Evolutionary conservation across 2,329 filamentous ascomycete genomes (phyloP).

Genomic region (Simplicillium sp.): DNA sequence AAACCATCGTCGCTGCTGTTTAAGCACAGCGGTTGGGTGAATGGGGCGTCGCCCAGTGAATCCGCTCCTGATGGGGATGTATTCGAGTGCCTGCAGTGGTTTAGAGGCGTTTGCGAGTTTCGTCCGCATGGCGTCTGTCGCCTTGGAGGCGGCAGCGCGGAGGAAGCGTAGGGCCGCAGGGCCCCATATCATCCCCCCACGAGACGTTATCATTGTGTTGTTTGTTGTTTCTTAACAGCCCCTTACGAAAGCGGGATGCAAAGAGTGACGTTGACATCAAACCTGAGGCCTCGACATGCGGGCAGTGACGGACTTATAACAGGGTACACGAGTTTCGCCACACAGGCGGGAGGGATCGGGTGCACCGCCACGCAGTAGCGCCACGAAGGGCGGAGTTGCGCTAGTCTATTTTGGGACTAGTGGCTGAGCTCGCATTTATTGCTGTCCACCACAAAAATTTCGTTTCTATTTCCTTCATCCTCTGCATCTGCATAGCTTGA

Average conservation of each 20-base stretch:
- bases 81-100: constrained; percentile 36
- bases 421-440: constrained; percentile 2
- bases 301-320: constrained; percentile 8
- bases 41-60: constrained; percentile 37
- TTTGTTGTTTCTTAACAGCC: constrained; percentile 13
- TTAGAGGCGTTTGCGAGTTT: constrained; percentile 36
- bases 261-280: constrained; percentile 8
- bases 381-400: constrained; percentile 11
- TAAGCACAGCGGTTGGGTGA: constrained; percentile 42
- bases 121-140: constrained; percentile 39
- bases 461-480: constrained; percentile 7
- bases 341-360: constrained; percentile 14
- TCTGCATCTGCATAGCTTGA: constrained; percentile 8
- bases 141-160: constrained; percentile 40
- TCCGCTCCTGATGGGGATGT: constrained; percentile 31
- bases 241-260: constrained; percentile 9
- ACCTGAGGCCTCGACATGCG: constrained; percentile 5
- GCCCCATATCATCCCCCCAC: constrained; percentile 45
- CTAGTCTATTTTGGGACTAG: constrained; percentile 15
- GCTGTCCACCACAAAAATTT: constrained; percentile 2
- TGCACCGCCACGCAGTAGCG: constrained; percentile 25
- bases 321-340: constrained; percentile 15
- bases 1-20: constrained; percentile 42
- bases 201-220: constrained; percentile 36
- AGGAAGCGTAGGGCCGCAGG: constrained; percentile 45